Conservation (phyloP, 495 filamentous ascomycete species). For the Penicillium robsamsonii region DNA sequence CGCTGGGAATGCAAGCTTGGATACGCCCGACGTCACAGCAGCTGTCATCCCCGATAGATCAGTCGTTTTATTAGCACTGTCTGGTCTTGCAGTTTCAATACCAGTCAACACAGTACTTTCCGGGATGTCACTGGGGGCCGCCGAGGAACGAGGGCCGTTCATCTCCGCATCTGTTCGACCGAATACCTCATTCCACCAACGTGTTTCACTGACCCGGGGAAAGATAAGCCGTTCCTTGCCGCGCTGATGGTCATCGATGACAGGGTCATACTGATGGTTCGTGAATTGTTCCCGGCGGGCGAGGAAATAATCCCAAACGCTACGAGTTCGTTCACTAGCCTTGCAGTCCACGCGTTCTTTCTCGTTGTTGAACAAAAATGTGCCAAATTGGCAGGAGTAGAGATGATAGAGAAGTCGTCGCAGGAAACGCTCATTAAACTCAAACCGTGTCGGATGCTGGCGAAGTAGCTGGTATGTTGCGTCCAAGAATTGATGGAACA, state of each 20-base stretch:
- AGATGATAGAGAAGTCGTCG: constrained; percentile 88
- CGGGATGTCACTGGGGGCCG: constrained; percentile 21
- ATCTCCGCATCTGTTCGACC: constrained; percentile 85
- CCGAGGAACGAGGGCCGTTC: constrained; percentile 61
- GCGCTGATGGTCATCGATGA: constrained; percentile 71
- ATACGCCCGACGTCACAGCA: constrained; percentile 43
- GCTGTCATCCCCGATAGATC: constrained; percentile 35
- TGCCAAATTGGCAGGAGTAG: constrained; percentile 95
- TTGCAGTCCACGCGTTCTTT: constrained; percentile 77
- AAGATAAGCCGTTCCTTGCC: constrained; percentile 83
- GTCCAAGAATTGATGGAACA: constrained; percentile 98
- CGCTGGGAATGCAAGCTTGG: constrained; percentile 37
- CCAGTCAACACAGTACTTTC: constrained; percentile 43
- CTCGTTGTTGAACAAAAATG: constrained; percentile 93
- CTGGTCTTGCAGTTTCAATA: constrained; percentile 42
- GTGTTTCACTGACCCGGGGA: constrained; percentile 62
- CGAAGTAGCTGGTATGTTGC: constrained; percentile 86
- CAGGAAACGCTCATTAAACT: constrained; percentile 95
- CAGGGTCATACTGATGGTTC: constrained; percentile 74
- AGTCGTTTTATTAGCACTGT: constrained; percentile 23
- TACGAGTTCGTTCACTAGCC: constrained; percentile 71
- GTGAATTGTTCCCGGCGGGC: constrained; percentile 72
- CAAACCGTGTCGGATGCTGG: constrained; percentile 87
- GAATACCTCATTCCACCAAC: constrained; percentile 93
- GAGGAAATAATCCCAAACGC: constrained; percentile 96